Percentiles rank a stretch among this genome's conserved stretches.
These are phyloP conservation scores for Apiospora koreana DNA, from an alignment of 2,329 filamentous ascomycete species.

Conservation along the genomic window DNA sequence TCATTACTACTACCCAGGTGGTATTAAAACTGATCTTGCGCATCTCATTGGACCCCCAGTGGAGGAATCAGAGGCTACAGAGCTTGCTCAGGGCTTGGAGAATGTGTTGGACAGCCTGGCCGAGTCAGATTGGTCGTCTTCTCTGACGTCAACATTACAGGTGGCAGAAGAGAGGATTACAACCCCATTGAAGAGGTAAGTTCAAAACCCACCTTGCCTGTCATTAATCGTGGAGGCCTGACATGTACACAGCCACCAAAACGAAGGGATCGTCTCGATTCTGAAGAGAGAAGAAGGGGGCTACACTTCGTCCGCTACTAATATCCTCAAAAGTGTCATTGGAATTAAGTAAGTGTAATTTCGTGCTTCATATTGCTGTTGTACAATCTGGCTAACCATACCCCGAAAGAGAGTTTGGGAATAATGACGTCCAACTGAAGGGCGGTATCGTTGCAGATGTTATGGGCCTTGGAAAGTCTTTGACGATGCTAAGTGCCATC, in stretches of 20 bases:
- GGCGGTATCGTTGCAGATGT: constrained; percentile 12
- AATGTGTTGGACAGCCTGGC: background rate
- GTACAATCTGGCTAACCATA: background rate
- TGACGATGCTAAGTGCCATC: constrained; percentile 10
- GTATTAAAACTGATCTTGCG: constrained; percentile 12
- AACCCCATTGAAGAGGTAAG: background rate
- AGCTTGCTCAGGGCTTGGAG: background rate
- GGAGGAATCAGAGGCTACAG: background rate
- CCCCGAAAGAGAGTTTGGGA: background rate
- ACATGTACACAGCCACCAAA: constrained; percentile 4
- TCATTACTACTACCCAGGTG: constrained; percentile 15
- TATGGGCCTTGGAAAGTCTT: constrained; percentile 12
- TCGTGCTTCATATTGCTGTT: background rate
- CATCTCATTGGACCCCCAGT: constrained; percentile 15
- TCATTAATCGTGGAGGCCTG: background rate
- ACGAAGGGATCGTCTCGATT: constrained; percentile 11
- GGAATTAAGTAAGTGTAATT: background rate
- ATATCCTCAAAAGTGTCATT: background rate
- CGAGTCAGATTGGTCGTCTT: background rate
- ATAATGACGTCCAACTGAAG: no score
- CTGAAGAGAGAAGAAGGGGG: constrained; percentile 2
- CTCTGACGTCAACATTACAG: background rate
- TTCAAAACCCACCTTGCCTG: no score
- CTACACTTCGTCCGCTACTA: background rate
- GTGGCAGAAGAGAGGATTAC: background rate